A percentile compares a stretch with the other conserved stretches of the same genome.
Evolutionary conservation across 2,329 filamentous ascomycete species (phyloP).

Genomic region (Tolypocladium tropicale): DNA sequence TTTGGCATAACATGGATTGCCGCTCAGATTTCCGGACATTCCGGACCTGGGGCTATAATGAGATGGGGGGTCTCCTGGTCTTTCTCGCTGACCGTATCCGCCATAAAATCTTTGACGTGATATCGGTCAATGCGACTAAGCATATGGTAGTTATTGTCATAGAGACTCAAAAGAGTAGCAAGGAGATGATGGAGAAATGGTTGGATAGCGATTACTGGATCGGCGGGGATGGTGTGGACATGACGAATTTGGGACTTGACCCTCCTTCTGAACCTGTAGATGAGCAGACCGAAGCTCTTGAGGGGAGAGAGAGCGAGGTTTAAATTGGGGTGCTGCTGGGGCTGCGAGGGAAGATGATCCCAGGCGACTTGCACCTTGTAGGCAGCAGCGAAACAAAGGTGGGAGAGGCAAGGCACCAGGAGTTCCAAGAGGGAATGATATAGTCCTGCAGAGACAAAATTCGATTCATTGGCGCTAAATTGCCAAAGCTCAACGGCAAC

Average conservation of each 20-base stretch:
- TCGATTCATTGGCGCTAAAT: no score
- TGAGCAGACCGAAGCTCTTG: neutral
- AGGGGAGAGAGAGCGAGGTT: no score
- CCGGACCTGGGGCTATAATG: neutral
- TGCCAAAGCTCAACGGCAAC: neutral
- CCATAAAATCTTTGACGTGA: neutral
- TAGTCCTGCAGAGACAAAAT: no score
- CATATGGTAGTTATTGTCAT: neutral
- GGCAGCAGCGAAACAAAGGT: no score
- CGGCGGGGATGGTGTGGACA: neutral
- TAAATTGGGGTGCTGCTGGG: no score
- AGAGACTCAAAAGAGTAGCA: neutral
- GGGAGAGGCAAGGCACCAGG: no score
- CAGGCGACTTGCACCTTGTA: no score
- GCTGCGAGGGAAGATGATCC: no score
- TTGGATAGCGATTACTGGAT: neutral
- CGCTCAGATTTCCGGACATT: neutral
- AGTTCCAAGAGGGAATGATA: no score
- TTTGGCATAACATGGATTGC: neutral
- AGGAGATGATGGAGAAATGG: neutral
- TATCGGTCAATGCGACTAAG: neutral
- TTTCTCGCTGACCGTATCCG: neutral
- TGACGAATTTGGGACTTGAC: neutral
- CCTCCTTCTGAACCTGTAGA: neutral
- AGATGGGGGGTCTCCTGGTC: neutral